A percentile compares a stretch with the other conserved stretches of the same genome.
These are phyloP conservation scores for Leishmania lainsoni DNA, from an alignment of 208 protist genomes.

Conservation along the genomic window DNA sequence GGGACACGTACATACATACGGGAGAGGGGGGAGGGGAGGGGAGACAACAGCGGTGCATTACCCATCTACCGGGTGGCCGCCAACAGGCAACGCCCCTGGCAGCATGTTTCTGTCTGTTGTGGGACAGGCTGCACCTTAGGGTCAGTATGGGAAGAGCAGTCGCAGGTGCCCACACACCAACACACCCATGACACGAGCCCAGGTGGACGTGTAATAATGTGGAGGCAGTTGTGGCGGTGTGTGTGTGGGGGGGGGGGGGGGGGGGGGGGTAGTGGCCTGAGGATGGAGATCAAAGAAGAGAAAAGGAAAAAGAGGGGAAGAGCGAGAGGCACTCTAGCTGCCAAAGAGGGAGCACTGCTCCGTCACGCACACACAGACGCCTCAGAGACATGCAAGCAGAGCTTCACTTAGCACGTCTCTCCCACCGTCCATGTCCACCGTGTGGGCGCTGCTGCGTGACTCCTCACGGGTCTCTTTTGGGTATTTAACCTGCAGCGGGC, in stretches of 20 bases:
- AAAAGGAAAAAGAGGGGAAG: not conserved
- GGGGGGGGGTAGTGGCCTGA: not conserved
- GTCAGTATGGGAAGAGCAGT: not conserved
- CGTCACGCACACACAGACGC: not conserved
- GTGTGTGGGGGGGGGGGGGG: not conserved
- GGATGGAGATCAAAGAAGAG: not conserved
- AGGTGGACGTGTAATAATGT: not conserved
- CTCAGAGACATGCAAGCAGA: not conserved
- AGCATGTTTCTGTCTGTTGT: not conserved
- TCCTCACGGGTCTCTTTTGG: not conserved
- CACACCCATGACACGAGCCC: not conserved
- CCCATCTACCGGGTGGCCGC: not conserved
- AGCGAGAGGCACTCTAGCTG: not conserved
- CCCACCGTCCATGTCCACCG: not conserved
- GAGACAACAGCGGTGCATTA: not conserved
- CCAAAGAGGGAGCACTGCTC: not conserved
- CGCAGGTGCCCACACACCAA: not conserved
- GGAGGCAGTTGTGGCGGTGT: not conserved
- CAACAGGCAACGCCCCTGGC: not conserved
- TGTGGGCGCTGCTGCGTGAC: not conserved
- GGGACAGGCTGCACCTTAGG: not conserved
- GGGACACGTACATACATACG: constrained; percentile 12
- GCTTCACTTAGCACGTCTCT: not conserved
- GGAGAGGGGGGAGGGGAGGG: not conserved
- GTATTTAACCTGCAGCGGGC: not conserved